Conservation (phyloP, 1,284 basidiomycete genomes). For the Stereum hirsutum region DNA sequence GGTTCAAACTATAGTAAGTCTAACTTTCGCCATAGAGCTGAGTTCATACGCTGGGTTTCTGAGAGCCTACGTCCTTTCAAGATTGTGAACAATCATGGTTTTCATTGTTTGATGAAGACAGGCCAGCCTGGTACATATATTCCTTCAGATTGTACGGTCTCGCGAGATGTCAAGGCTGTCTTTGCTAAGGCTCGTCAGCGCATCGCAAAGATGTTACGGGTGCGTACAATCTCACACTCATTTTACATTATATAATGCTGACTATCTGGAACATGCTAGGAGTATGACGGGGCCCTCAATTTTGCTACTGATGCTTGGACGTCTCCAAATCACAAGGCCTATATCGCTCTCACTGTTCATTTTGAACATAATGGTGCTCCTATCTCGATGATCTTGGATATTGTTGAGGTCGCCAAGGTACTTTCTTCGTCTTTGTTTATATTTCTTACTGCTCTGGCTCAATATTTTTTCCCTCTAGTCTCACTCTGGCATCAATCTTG, state of each 20-base stretch:
- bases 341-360: constrained; percentile 17
- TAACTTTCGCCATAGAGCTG: not conserved
- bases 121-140: constrained; percentile 13
- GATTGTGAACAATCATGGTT: constrained; percentile 12
- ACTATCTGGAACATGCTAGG: no score
- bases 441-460: not conserved
- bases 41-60: constrained; percentile 12
- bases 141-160: constrained; percentile 12
- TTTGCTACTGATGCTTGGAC: constrained; percentile 24
- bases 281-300: constrained; percentile 10
- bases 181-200: not conserved
- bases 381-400: constrained; percentile 13
- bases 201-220: constrained; percentile 6
- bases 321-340: constrained; percentile 19
- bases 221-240: not conserved
- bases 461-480: constrained; percentile 3
- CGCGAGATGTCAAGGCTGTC: constrained; percentile 8
- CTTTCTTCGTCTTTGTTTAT: not conserved
- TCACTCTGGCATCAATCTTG: constrained; percentile 19
- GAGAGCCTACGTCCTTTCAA: constrained; percentile 12
- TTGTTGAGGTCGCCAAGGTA: constrained; percentile 21
- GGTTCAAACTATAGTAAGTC: not conserved
- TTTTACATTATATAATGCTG: no score
- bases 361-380: constrained; percentile 16
- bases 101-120: constrained; percentile 15